phyloP scores from a whole-genome alignment of 2,329 filamentous ascomycete species.

The Onygena corvina region DNA sequence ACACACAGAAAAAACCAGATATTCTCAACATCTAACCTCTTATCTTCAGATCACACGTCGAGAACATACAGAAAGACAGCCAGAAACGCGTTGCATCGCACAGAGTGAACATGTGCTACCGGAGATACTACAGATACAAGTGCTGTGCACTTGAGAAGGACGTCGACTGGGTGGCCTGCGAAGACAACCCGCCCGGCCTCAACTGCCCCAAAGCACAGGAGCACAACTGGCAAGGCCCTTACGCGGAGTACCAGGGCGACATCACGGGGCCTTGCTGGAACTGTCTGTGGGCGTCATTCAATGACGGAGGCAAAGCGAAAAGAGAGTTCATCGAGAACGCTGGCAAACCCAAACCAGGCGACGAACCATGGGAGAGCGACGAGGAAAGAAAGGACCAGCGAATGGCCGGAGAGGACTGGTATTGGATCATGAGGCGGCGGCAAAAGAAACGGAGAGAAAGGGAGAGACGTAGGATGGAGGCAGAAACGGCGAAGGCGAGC shows the following conservation, averaged over 20 bases:
- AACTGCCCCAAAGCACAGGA: conserved; percentile 8
- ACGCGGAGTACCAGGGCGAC: conserved; percentile 1
- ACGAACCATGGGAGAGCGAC: conserved; percentile 8
- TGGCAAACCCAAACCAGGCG: conserved; percentile 3
- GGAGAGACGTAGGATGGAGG: not conserved
- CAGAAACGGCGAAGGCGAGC: not conserved
- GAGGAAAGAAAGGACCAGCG: conserved; percentile 7
- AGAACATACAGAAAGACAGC: not conserved
- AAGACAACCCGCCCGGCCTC: conserved; percentile 3
- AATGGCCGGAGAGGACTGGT: conserved; percentile 5
- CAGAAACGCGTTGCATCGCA: not conserved
- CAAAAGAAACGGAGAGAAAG: conserved; percentile 1
- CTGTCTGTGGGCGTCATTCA: conserved; percentile 7
- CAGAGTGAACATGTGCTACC: conserved; percentile 6
- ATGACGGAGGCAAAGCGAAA: conserved; percentile 7
- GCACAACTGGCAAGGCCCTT: conserved; percentile 4
- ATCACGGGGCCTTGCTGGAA: conserved; percentile 7
- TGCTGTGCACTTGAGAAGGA: conserved; percentile 1
- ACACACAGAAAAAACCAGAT: not conserved
- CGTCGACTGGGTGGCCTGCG: conserved; percentile 6
- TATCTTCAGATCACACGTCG: not conserved
- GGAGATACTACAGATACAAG: conserved; percentile 6
- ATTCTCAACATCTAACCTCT: not conserved
- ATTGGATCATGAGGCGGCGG: conserved; percentile 3
- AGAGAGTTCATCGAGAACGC: conserved; percentile 3